Evolutionary conservation across 2,329 filamentous ascomycete genomes (phyloP), one percentile per base, ranked within the genome.

Genomic region (Coniochaeta sp.): DNA sequence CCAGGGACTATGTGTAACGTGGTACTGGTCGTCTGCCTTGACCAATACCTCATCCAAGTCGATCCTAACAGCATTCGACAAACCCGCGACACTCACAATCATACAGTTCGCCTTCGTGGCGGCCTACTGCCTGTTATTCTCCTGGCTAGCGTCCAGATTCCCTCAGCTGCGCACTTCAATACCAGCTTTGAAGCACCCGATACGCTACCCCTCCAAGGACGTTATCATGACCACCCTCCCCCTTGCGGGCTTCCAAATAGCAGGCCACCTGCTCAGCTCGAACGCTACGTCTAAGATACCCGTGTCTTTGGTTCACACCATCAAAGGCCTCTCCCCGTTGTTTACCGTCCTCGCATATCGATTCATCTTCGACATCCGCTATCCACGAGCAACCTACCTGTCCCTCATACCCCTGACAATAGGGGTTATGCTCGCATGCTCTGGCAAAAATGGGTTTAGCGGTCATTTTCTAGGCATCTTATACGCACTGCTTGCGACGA

Each of bases 21-120:
- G 95, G 95, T 99, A 98, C 79, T 84, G 90, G 72, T 96, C 93
- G 26, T 98, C 93, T 50, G 95, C 96, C 64, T 79, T 98, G 67
- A 97, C 95, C 63, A 99, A 98, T 73, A 97, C 95, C 1, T 98
- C 95, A 26, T 97, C 95, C 58, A 99, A 99, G 77, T 90, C 93
- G 19, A 99, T 99, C 70, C 81, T 98, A 63, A 97, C 91, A 66
- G 90, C 91, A 50, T 91, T 97, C 66, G 87, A 90, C 61, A 95
- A 91, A 74, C 93, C 93, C 1, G 89, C 95, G 34, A 97, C 93
- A 22, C 83, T 98, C 68, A 98, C 93, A 1, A 81, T 96, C 61
- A 81, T 96, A 58, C 95, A 99, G 79, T 99, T 99, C 76, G 89
- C 86, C 61, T 93, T 97, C 69, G 93, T 99, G 44, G 91, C 91